Conservation (phyloP, 495 filamentous ascomycete genomes). For the Penicillium dipodomyicola region DNA sequence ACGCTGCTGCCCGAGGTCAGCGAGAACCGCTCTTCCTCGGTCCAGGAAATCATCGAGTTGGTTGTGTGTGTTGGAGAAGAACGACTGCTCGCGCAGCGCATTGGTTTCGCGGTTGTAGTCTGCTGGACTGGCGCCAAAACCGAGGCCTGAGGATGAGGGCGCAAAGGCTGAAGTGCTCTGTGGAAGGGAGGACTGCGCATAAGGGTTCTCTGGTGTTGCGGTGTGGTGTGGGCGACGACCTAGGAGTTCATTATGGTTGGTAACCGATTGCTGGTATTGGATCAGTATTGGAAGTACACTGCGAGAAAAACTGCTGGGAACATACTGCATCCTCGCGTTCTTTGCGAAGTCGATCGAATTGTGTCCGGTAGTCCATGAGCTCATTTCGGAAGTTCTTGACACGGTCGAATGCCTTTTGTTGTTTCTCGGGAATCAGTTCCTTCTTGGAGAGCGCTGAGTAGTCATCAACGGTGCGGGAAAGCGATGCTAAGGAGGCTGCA, state of each 20-base stretch:
- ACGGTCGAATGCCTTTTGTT: slow-evolving; percentile 84
- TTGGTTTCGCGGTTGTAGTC: slow-evolving; percentile 73
- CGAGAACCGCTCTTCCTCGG: slow-evolving; percentile 82
- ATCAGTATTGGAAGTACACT: slow-evolving; percentile 8
- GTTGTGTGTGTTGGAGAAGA: slow-evolving; percentile 72
- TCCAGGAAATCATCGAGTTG: slow-evolving; percentile 94
- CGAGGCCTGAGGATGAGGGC: slow-evolving; percentile 44
- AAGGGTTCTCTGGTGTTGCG: slow-evolving; percentile 92
- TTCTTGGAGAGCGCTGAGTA: slow-evolving; percentile 82
- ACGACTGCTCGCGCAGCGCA: slow-evolving; percentile 85
- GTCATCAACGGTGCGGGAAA: slow-evolving; percentile 89
- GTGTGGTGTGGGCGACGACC: slow-evolving; percentile 85
- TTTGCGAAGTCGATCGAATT: slow-evolving; percentile 72
- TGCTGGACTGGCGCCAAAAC: slow-evolving; percentile 52
- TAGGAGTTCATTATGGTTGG: slow-evolving; percentile 79
- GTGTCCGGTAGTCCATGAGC: slow-evolving; percentile 70
- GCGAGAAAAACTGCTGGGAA: neutral
- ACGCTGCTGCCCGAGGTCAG: slow-evolving; percentile 83
- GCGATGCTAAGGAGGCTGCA: slow-evolving; percentile 81
- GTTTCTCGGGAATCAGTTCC: slow-evolving; percentile 81
- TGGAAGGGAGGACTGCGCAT: slow-evolving; percentile 59
- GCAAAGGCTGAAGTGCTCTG: slow-evolving; percentile 42
- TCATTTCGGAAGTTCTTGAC: slow-evolving; percentile 83
- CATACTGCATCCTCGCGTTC: slow-evolving; percentile 69
- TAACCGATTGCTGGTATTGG: slow-evolving; percentile 53